Conservation (phyloP, 345 rosid species). For the Microthlaspi erraticum region DNA sequence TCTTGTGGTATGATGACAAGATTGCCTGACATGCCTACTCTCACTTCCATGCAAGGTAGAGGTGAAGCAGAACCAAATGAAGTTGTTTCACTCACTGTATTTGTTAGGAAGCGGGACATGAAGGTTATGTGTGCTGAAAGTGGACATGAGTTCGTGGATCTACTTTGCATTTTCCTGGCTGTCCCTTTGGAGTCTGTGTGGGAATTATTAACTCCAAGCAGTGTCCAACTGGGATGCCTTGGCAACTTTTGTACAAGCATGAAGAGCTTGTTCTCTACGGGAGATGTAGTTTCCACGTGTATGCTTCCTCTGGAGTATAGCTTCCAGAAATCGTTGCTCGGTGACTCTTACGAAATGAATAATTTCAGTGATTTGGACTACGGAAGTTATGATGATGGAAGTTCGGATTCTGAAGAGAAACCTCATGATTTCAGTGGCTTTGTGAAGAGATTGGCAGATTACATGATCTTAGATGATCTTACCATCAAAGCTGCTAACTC, state of each 20-base stretch:
- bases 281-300: neutral
- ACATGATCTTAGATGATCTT: constrained; percentile 24
- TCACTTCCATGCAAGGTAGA: neutral
- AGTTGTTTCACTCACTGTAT: constrained; percentile 7
- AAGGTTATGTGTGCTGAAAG: constrained; percentile 19
- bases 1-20: neutral
- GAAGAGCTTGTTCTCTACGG: neutral
- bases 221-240: neutral
- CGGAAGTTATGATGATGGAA: no score
- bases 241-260: constrained; percentile 18
- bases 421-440: neutral
- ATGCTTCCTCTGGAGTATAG: neutral
- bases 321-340: neutral
- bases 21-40: neutral
- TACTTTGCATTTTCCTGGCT: constrained; percentile 13
- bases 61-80: neutral
- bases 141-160: constrained; percentile 22
- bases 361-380: no score
- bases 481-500: neutral
- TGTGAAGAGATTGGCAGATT: constrained; percentile 1
- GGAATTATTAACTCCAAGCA: neutral
- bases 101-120: constrained; percentile 13
- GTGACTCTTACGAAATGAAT: neutral
- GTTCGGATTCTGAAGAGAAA: neutral
- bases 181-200: constrained; percentile 14